Evolutionary conservation across 148 eudicot species (phyloP).

Genomic region (Gaultheria prostrata): DNA sequence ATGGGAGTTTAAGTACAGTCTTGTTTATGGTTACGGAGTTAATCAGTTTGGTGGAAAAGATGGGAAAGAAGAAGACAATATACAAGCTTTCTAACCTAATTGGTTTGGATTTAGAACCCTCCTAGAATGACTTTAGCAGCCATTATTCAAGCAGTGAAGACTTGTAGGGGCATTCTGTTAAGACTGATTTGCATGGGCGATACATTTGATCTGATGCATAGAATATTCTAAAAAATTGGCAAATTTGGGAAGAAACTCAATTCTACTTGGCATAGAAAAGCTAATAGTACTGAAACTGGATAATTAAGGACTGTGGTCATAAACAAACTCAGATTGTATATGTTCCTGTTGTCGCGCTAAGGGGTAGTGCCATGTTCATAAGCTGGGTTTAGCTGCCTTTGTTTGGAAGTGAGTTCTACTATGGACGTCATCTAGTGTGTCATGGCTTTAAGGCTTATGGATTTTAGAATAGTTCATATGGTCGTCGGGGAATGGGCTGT

Average conservation of each 20-base stretch:
- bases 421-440: neutral
- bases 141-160: slow-evolving; percentile 4
- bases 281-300: too few relatives aligned
- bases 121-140: neutral
- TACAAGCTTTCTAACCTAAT: neutral
- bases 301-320: neutral
- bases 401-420: neutral
- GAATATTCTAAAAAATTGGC: too few relatives aligned
- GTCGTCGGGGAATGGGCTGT: neutral
- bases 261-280: neutral
- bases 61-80: neutral
- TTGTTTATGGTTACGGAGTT: neutral
- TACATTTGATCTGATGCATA: neutral
- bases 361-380: neutral
- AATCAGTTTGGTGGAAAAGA: neutral
- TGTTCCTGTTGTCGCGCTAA: neutral
- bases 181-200: neutral
- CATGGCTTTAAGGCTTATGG: neutral
- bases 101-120: neutral
- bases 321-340: neutral
- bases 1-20: neutral
- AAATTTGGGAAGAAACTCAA: slow-evolving; percentile 1
- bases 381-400: neutral
- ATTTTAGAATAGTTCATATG: neutral
- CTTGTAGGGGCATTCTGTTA: neutral